Evolutionary conservation across 352 stramenopile species (phyloP).

Genomic region (Phytopythium vexans): DNA sequence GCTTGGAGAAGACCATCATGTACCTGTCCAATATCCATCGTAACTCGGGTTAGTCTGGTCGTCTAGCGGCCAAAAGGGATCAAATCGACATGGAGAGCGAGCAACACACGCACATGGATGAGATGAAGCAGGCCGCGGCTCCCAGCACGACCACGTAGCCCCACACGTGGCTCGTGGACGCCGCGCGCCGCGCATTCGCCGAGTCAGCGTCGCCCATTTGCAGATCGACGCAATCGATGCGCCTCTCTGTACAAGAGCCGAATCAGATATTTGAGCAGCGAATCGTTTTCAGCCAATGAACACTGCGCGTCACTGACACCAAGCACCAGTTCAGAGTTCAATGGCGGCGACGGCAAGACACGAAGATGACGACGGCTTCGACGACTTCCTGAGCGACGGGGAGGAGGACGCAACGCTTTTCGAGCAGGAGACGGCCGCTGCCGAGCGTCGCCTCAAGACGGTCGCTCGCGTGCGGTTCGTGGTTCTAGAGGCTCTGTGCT

Average conservation of each 20-base stretch:
- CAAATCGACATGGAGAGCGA: background rate
- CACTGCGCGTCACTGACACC: background rate
- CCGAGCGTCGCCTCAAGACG: slow-evolving; percentile 60
- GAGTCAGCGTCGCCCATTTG: background rate
- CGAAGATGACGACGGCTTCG: slow-evolving; percentile 52
- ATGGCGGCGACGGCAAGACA: slow-evolving; percentile 6
- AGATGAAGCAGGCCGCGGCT: slow-evolving; percentile 47
- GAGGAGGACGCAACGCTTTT: slow-evolving; percentile 42
- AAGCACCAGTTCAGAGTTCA: background rate
- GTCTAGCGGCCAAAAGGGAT: background rate
- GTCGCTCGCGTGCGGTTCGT: slow-evolving; percentile 3
- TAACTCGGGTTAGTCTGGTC: background rate
- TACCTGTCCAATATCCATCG: slow-evolving; percentile 33
- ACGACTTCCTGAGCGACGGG: slow-evolving; percentile 58
- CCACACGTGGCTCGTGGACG: slow-evolving; percentile 75
- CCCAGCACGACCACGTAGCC: slow-evolving; percentile 70
- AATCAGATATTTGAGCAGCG: background rate
- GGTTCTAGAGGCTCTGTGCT: slow-evolving; percentile 6
- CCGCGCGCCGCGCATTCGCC: slow-evolving; percentile 35
- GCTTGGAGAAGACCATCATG: slow-evolving; percentile 70
- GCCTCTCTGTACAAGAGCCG: no score
- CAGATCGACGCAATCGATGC: no score
- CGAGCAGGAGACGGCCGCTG: slow-evolving; percentile 44
- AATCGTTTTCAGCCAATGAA: background rate
- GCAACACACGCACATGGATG: slow-evolving; percentile 41